Conservation (phyloP, 2,329 filamentous ascomycete species). For the Aplosporella prunicola region DNA sequence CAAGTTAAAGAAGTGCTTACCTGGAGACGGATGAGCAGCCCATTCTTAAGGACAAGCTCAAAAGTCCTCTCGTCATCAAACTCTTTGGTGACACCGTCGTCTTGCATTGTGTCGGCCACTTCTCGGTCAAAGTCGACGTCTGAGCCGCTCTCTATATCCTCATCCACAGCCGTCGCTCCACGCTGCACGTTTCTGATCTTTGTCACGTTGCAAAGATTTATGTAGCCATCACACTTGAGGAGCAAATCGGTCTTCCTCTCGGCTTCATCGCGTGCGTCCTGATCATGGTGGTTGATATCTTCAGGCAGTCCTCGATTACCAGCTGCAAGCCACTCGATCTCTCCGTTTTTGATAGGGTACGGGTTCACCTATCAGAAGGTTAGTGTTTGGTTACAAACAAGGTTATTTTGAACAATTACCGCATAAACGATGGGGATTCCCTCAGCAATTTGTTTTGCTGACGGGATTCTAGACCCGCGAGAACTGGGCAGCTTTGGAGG, state of each 20-base stretch:
- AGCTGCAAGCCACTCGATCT: constrained; percentile 48
- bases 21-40: constrained; percentile 51
- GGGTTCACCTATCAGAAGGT: constrained; percentile 41
- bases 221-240: constrained; percentile 51
- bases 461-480: constrained; percentile 40
- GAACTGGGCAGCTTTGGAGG: constrained; percentile 44
- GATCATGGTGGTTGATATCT: constrained; percentile 43
- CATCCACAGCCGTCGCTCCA: constrained; percentile 44
- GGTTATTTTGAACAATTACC: constrained; percentile 13
- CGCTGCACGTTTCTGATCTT: constrained; percentile 47
- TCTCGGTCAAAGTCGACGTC: constrained; percentile 48
- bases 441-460: constrained; percentile 44
- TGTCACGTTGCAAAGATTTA: constrained; percentile 50
- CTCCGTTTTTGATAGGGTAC: constrained; percentile 44
- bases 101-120: constrained; percentile 34
- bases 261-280: constrained; percentile 50
- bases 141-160: constrained; percentile 41
- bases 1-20: constrained; percentile 19
- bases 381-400: neutral
- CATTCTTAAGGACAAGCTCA: constrained; percentile 53
- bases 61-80: constrained; percentile 51
- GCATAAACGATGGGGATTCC: constrained; percentile 53
- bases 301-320: constrained; percentile 33
- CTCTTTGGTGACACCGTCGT: constrained; percentile 45
- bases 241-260: constrained; percentile 51